phyloP scores from a whole-genome alignment of 805 yeast genomes.

The Danielia oregonensis region DNA sequence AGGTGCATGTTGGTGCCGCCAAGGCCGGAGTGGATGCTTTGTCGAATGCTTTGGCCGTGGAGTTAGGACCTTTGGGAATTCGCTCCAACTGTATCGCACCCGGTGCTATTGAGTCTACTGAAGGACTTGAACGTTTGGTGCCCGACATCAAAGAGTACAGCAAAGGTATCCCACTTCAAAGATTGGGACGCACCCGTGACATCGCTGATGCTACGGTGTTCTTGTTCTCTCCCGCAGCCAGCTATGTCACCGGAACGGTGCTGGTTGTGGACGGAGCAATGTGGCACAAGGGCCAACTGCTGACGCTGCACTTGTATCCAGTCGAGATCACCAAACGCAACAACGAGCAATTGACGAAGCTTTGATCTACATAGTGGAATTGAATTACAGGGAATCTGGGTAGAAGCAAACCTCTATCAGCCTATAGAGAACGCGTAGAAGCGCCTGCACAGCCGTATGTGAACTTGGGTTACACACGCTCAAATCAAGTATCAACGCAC shows the following conservation, averaged over 20 bases:
- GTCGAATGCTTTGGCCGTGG: conserved; percentile 28
- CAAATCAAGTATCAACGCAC: too few relatives aligned
- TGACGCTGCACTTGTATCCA: conserved; percentile 26
- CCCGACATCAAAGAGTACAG: conserved; percentile 8
- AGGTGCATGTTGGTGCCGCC: conserved; percentile 28
- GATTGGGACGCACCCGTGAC: conserved; percentile 25
- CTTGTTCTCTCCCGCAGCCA: conserved; percentile 25
- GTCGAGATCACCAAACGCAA: conserved; percentile 20
- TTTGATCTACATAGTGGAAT: conserved; percentile 4
- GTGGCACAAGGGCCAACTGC: conserved; percentile 23
- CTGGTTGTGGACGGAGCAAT: conserved; percentile 27
- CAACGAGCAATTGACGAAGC: conserved; percentile 13
- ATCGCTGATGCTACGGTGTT: conserved; percentile 28
- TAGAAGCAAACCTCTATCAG: too few relatives aligned
- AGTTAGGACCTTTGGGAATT: conserved; percentile 28
- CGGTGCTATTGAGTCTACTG: conserved; percentile 26
- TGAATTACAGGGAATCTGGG: too few relatives aligned
- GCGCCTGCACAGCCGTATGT: not conserved
- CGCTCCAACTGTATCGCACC: conserved; percentile 27
- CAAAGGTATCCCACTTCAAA: conserved; percentile 20
- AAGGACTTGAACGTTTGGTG: conserved; percentile 23
- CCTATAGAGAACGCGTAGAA: not conserved
- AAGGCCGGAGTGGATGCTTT: conserved; percentile 30
- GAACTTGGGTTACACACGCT: not conserved
- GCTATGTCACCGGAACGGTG: conserved; percentile 24